phyloP scores from a whole-genome alignment of 2,329 filamentous ascomycete species.

The Venturiaceae sp. region DNA sequence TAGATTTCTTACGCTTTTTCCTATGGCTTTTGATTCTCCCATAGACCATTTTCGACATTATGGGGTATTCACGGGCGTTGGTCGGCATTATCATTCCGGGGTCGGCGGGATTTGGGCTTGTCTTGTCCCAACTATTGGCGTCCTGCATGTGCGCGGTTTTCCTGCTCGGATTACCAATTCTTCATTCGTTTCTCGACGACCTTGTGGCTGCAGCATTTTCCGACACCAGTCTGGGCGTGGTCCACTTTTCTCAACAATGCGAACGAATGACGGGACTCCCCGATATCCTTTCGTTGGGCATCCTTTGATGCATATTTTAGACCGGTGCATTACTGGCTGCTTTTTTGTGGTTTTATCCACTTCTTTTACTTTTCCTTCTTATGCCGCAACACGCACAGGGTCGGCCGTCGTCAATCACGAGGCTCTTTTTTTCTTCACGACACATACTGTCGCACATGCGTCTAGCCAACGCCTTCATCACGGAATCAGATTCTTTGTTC shows the following conservation, averaged over 20 bases:
- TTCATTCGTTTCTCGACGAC: neutral
- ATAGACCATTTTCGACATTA: slow-evolving; percentile 6
- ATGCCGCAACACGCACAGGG: neutral
- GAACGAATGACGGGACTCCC: neutral
- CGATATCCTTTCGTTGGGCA: neutral
- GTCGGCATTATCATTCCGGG: neutral
- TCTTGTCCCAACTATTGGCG: neutral
- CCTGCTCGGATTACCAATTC: neutral
- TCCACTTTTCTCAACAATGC: neutral
- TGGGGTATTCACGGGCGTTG: neutral
- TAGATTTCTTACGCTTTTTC: neutral
- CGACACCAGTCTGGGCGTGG: neutral
- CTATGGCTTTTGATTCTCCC: neutral
- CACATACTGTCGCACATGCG: neutral
- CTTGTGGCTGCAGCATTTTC: neutral
- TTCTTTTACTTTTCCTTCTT: neutral
- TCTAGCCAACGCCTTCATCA: neutral
- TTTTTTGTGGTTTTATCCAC: neutral
- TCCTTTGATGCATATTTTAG: neutral
- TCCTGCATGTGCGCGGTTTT: neutral
- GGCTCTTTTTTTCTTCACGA: neutral
- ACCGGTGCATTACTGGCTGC: neutral
- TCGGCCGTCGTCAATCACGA: neutral
- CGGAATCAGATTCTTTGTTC: neutral
- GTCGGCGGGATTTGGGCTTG: neutral